Evolutionary conservation across 2,329 filamentous ascomycete genomes (phyloP), one percentile per base, ranked within the genome.

Genomic region (Pseudogymnoascus sp.): DNA sequence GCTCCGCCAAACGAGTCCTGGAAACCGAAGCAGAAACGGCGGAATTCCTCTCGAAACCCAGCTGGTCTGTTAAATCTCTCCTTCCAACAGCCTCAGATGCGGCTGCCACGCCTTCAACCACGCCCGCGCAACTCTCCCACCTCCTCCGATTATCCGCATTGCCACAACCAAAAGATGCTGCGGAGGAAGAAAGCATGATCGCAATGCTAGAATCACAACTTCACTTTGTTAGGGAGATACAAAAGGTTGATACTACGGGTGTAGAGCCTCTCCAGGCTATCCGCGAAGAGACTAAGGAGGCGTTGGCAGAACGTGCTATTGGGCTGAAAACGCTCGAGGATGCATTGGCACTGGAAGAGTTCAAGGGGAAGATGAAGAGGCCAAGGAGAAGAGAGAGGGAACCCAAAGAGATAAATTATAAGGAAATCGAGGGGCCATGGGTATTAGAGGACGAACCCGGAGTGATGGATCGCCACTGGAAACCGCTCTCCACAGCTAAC

Each of bases 91-190:
- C n/a, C 28, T 31, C 50, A 18, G 70, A 71, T 62, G 63, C 63
- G 5, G 28, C 60, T 10, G 31, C 56, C 12, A 62, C 63, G 1
- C 50, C 64, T 6, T 40, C 66, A 44, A 65, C 73, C 1, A 69
- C 74, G 53, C 28, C 50, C n/a, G 50, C 50, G 50, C 50, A 56
- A 21, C 50, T 56, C 25, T 56, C 50, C 69, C 93, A 97, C 74
- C 86, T 97, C 8, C 87, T 97, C 37, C 89, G 90, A 16, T 87
- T 97, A 40, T 96, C 93, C 3, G 93, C 93, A 12, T 87, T 99
- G 0, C 92, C 93, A 0, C 82, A 82, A 1, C 92, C 93, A 0
- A 76, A 80, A 16, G 80, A 80, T 1, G 67, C 78, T 1, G 79
- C 79, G 61, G 87, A 92, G 69, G 89, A 96, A 73, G 70, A 78